Conservation (phyloP, 2,329 filamentous ascomycete species). For the Xylariaceae sp. region DNA sequence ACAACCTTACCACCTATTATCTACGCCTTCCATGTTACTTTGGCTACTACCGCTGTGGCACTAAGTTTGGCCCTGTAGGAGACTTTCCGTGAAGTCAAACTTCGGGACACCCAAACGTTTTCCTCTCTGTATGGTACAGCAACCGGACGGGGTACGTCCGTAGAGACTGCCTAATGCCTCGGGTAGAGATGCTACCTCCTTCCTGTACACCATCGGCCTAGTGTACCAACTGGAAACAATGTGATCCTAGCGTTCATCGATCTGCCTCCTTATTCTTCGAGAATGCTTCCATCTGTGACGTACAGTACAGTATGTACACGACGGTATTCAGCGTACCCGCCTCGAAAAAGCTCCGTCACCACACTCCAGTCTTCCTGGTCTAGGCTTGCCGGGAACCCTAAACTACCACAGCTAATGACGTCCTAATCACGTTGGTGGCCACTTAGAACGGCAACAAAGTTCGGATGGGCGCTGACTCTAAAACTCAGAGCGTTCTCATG, state of each 20-base stretch:
- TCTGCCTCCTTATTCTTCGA: conserved; percentile 7
- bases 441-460: neutral
- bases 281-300: conserved; percentile 4
- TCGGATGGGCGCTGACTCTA: neutral
- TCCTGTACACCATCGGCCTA: neutral
- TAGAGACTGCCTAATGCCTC: too few species aligned
- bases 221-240: neutral
- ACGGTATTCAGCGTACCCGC: neutral
- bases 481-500: conserved; percentile 2
- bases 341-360: neutral
- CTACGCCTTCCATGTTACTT: too few species aligned
- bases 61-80: too few species aligned
- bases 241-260: conserved; percentile 2
- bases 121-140: too few species aligned
- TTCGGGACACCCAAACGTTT: too few species aligned
- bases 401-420: conserved; percentile 3
- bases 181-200: too few species aligned
- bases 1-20: too few species aligned
- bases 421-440: neutral
- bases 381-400: neutral
- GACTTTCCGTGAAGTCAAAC: too few species aligned
- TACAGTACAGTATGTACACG: neutral
- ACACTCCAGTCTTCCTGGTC: neutral
- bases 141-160: too few species aligned
- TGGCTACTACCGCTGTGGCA: too few species aligned